Conservation (phyloP, 352 stramenopile genomes). For the Globisporangium nunn region DNA sequence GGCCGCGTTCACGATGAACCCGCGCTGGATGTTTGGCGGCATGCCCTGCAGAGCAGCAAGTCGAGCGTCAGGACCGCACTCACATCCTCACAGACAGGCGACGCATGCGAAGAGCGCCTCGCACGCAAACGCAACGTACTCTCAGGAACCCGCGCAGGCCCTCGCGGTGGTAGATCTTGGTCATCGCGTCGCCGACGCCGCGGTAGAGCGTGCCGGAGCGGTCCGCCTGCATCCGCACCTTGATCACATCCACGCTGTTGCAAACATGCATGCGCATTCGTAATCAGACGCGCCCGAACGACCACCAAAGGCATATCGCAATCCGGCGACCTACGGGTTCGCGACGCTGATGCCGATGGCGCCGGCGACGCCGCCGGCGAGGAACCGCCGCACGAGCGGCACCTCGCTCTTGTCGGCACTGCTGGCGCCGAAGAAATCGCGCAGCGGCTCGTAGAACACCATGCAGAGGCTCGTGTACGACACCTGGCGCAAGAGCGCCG, state of each 20-base stretch:
- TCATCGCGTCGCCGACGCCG: constrained; percentile 57
- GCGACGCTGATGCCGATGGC: constrained; percentile 73
- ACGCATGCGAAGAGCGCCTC: no score
- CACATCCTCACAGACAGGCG: not conserved
- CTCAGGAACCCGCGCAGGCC: constrained; percentile 63
- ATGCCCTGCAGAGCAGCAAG: constrained; percentile 34
- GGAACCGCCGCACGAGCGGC: constrained; percentile 72
- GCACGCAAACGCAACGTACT: constrained; percentile 10
- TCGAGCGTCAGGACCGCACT: not conserved
- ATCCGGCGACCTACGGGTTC: constrained; percentile 61
- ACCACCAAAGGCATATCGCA: constrained; percentile 2
- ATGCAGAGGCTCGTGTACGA: constrained; percentile 86
- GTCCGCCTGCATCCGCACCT: constrained; percentile 82
- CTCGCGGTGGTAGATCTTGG: constrained; percentile 69
- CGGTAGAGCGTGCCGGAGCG: constrained; percentile 63
- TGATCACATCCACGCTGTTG: constrained; percentile 81
- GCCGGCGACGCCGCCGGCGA: constrained; percentile 70
- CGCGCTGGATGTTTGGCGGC: constrained; percentile 77
- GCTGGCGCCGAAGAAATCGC: constrained; percentile 63
- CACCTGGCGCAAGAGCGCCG: constrained; percentile 77
- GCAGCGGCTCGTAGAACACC: constrained; percentile 79
- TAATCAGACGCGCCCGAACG: constrained; percentile 2
- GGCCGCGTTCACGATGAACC: constrained; percentile 82
- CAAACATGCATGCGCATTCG: not conserved
- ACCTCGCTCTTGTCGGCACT: constrained; percentile 30